Conservation (phyloP, 2,329 filamentous ascomycete species). For the Alternaria burnsii region DNA sequence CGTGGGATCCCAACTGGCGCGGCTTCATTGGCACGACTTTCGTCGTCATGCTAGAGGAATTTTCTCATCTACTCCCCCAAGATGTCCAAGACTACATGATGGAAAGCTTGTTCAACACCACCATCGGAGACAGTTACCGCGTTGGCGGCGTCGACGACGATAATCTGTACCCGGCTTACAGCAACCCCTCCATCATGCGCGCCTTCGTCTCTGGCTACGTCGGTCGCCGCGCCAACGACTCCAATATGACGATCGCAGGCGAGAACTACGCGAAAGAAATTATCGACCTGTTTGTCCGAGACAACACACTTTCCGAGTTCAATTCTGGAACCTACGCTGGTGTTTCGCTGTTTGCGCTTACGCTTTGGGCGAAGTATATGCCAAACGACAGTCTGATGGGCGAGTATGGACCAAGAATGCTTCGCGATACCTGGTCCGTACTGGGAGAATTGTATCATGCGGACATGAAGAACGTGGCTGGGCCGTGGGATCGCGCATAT, state of each 20-base stretch:
- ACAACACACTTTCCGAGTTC: slow-evolving; percentile 68
- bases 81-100: slow-evolving; percentile 58
- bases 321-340: slow-evolving; percentile 71
- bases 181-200: slow-evolving; percentile 70
- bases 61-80: slow-evolving; percentile 56
- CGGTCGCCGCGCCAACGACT: slow-evolving; percentile 61
- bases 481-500: slow-evolving; percentile 71
- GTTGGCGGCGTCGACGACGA: slow-evolving; percentile 68
- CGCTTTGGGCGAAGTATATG: slow-evolving; percentile 68
- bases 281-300: slow-evolving; percentile 64
- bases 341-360: slow-evolving; percentile 66
- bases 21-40: slow-evolving; percentile 69
- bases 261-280: slow-evolving; percentile 66
- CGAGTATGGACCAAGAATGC: slow-evolving; percentile 61
- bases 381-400: slow-evolving; percentile 63
- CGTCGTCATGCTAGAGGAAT: slow-evolving; percentile 68
- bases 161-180: slow-evolving; percentile 70
- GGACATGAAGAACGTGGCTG: slow-evolving; percentile 67
- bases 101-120: slow-evolving; percentile 63
- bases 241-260: slow-evolving; percentile 67
- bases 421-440: slow-evolving; percentile 62
- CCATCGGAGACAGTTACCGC: slow-evolving; percentile 68
- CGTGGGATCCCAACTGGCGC: slow-evolving; percentile 72
- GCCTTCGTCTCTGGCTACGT: slow-evolving; percentile 68
- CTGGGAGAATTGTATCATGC: slow-evolving; percentile 66